Conservation (phyloP, 1,284 basidiomycete species). For the Sporisorium exsertum region DNA sequence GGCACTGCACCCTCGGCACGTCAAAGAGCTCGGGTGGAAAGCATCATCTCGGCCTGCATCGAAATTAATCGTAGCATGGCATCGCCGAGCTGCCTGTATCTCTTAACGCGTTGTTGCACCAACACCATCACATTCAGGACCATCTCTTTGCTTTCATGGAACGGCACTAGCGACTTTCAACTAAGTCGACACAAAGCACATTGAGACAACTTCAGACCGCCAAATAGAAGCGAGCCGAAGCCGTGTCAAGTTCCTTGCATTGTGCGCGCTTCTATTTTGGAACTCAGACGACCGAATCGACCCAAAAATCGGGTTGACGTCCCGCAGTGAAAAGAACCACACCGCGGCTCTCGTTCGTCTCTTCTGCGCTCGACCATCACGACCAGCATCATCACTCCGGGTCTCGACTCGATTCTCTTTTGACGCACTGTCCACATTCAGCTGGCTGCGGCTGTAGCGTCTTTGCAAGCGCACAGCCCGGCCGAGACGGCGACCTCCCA, state of each 20-base stretch:
- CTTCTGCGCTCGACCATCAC: background rate
- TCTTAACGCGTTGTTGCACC: too few species aligned
- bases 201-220: too few species aligned
- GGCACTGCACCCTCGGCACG: background rate
- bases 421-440: background rate
- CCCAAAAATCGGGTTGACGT: background rate
- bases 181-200: background rate
- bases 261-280: conserved; percentile 1
- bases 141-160: too few species aligned
- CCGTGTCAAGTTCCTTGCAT: conserved; percentile 14
- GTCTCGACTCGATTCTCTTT: conserved; percentile 1
- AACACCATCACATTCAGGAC: too few species aligned
- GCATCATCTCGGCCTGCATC: too few species aligned
- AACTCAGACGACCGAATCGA: conserved; percentile 15
- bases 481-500: background rate
- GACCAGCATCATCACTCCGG: conserved; percentile 1
- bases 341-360: background rate
- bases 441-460: conserved; percentile 16
- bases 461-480: conserved; percentile 18
- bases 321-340: background rate
- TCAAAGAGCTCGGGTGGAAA: too few species aligned
- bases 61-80: too few species aligned
- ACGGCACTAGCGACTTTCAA: too few species aligned
- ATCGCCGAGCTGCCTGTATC: too few species aligned
- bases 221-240: too few species aligned